phyloP scores from a whole-genome alignment of 2,329 filamentous ascomycete genomes.

The Alternaria dauci region DNA sequence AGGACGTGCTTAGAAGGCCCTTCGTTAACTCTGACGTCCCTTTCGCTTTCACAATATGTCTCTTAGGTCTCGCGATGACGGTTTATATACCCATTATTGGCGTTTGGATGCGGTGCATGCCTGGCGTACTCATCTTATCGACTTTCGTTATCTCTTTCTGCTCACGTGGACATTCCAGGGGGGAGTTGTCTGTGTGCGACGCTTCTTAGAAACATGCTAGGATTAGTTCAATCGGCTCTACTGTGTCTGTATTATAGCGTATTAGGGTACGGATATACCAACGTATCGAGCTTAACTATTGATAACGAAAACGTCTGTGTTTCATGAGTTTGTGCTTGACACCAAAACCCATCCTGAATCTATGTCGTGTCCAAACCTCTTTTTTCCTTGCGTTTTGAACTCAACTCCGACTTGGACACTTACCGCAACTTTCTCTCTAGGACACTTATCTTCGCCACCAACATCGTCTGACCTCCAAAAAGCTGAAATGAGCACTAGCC shows the following conservation, averaged over 20 bases:
- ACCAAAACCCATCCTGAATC: no score
- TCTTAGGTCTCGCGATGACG: slow-evolving; percentile 7
- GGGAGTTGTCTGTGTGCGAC: not conserved
- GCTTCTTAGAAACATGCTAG: not conserved
- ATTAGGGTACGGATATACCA: not conserved
- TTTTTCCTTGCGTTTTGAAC: no score
- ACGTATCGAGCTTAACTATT: not conserved
- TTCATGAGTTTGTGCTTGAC: no score
- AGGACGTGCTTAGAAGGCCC: slow-evolving; percentile 17
- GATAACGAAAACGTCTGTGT: not conserved
- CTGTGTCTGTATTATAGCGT: not conserved
- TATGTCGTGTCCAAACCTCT: no score
- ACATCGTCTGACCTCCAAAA: no score
- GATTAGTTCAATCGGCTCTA: not conserved
- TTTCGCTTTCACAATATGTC: not conserved
- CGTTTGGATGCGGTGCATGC: slow-evolving; percentile 14
- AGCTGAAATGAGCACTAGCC: no score
- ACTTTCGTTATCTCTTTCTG: not conserved
- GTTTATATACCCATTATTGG: slow-evolving; percentile 26
- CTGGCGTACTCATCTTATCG: not conserved
- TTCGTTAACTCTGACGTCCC: not conserved
- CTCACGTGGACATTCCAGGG: not conserved
- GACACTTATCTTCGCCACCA: no score
- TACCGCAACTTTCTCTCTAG: no score
- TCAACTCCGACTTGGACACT: no score